phyloP scores from a whole-genome alignment of 495 filamentous ascomycete genomes.

The Penicillium samsonianum region DNA sequence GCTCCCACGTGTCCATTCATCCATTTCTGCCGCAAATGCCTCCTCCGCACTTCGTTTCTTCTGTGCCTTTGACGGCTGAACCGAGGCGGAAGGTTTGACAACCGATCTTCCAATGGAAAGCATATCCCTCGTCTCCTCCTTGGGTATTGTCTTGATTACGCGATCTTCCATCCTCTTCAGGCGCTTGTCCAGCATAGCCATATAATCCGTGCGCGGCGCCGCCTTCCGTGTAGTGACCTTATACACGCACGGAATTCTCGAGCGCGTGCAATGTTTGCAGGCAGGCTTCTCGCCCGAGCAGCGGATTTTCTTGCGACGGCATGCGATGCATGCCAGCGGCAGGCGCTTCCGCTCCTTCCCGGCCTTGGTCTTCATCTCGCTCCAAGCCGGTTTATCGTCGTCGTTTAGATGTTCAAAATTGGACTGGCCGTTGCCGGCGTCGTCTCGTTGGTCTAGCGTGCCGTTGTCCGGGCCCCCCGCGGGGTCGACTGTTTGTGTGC shows the following conservation, averaged over 20 bases:
- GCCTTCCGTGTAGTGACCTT: conserved; percentile 95
- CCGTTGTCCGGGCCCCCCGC: conserved; percentile 25
- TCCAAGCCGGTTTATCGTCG: conserved; percentile 71
- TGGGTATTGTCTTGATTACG: conserved; percentile 93
- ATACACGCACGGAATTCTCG: conserved; percentile 96
- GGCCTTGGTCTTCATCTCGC: conserved; percentile 94
- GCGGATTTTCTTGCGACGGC: conserved; percentile 94
- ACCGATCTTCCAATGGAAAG: conserved; percentile 67
- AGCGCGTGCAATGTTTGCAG: conserved; percentile 93
- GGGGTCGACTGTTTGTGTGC: conserved; percentile 32
- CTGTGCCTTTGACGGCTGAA: conserved; percentile 54
- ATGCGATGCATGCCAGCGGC: conserved; percentile 94
- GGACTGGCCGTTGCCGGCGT: conserved; percentile 47
- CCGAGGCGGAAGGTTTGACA: conserved; percentile 76
- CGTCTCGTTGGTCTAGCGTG: conserved; percentile 28
- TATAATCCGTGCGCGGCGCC: conserved; percentile 95
- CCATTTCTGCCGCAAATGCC: conserved; percentile 80
- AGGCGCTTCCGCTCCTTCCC: conserved; percentile 94
- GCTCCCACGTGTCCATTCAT: conserved; percentile 72
- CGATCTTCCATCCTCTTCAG: conserved; percentile 95
- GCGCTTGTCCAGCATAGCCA: conserved; percentile 97
- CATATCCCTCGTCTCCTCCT: conserved; percentile 66
- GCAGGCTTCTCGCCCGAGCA: conserved; percentile 97
- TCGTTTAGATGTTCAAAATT: conserved; percentile 52
- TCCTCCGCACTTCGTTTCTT: conserved; percentile 89